These are phyloP conservation scores for Amaranthus cruentus DNA, from an alignment of 148 eudicot genomes.

Conservation along the genomic window DNA sequence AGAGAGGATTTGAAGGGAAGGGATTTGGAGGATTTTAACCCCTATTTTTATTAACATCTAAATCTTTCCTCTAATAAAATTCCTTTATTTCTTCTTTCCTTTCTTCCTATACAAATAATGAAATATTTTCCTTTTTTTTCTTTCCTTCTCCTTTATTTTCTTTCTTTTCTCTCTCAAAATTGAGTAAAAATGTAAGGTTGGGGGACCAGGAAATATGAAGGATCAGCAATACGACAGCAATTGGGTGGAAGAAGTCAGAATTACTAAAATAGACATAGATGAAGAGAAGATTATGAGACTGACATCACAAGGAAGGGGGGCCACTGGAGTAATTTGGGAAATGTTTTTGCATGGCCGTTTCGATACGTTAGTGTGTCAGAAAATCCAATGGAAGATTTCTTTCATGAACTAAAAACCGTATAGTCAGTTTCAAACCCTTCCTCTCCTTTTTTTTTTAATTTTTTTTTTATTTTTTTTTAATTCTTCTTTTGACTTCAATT, in stretches of 20 bases:
- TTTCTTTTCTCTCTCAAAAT: background rate
- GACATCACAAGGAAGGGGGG: constrained; percentile 8
- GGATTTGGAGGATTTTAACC: too few species aligned
- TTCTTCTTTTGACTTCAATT: background rate
- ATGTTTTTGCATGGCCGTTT: constrained; percentile 37
- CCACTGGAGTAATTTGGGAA: constrained; percentile 18
- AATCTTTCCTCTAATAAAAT: too few species aligned
- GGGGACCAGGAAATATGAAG: constrained; percentile 42
- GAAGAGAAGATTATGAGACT: background rate
- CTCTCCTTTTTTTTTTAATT: background rate
- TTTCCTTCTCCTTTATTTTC: too few species aligned
- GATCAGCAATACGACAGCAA: constrained; percentile 33
- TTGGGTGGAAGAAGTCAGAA: background rate
- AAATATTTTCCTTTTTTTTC: too few species aligned
- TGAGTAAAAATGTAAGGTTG: background rate
- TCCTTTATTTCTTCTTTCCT: too few species aligned
- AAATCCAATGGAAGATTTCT: constrained; percentile 70
- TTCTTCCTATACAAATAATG: too few species aligned
- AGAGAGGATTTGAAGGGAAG: too few species aligned
- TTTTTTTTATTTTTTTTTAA: background rate
- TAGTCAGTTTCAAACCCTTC: constrained; percentile 30
- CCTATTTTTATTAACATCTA: too few species aligned
- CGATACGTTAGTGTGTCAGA: constrained; percentile 58
- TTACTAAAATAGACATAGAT: constrained; percentile 14
- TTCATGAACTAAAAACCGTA: constrained; percentile 25